phyloP scores from a whole-genome alignment of 1,139 yeast genomes.

The Geotrichum histeridarum region DNA sequence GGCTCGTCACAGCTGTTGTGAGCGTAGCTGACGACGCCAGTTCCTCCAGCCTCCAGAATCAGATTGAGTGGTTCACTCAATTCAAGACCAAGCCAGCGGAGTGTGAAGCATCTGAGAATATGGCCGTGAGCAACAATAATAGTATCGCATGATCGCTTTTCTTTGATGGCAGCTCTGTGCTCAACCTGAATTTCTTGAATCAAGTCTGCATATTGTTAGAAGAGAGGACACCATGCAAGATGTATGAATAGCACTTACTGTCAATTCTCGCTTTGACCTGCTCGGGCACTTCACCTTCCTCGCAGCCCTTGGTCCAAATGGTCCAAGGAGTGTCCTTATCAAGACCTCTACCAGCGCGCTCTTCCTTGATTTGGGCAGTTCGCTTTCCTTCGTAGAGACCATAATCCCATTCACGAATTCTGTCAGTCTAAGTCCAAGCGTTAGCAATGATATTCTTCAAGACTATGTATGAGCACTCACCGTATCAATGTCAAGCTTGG shows the following conservation, averaged over 20 bases:
- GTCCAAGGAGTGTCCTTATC: slow-evolving; percentile 53
- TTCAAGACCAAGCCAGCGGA: slow-evolving; percentile 71
- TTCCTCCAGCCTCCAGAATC: slow-evolving; percentile 90
- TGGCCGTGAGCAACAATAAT: slow-evolving; percentile 91
- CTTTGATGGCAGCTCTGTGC: slow-evolving; percentile 57
- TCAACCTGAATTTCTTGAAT: slow-evolving; percentile 57
- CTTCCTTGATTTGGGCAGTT: slow-evolving; percentile 58
- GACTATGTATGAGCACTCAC: background rate
- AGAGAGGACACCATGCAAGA: background rate
- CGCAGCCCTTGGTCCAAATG: slow-evolving; percentile 92
- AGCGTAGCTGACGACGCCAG: slow-evolving; percentile 85
- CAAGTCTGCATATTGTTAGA: slow-evolving; percentile 30
- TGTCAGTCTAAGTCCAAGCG: slow-evolving; percentile 46
- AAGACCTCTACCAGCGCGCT: slow-evolving; percentile 59
- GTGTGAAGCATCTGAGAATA: slow-evolving; percentile 80
- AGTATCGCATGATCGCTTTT: slow-evolving; percentile 59
- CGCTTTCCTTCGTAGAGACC: slow-evolving; percentile 88
- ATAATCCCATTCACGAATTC: slow-evolving; percentile 88
- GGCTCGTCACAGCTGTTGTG: slow-evolving; percentile 83
- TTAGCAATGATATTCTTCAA: slow-evolving; percentile 22
- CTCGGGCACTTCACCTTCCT: slow-evolving; percentile 68
- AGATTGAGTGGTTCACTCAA: slow-evolving; percentile 62
- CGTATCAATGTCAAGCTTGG: slow-evolving; percentile 3
- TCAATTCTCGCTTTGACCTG: slow-evolving; percentile 71
- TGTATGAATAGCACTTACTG: slow-evolving; percentile 24